phyloP scores from a whole-genome alignment of 2,329 filamentous ascomycete genomes.

The Berkeleyomyces rouxiae region DNA sequence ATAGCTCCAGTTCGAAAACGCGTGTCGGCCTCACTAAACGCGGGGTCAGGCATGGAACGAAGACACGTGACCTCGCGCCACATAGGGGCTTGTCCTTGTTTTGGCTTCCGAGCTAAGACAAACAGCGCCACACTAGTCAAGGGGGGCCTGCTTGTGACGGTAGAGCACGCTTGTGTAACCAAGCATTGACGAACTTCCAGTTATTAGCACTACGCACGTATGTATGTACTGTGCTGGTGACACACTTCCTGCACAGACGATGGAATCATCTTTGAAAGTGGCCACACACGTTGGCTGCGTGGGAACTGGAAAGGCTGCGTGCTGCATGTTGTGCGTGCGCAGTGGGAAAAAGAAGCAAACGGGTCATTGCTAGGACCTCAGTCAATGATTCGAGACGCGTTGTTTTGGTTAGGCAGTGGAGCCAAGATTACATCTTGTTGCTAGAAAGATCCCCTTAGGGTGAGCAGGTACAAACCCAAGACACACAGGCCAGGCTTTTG shows the following conservation, averaged over 20 bases:
- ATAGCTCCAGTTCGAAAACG: neutral
- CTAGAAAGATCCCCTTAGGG: no score
- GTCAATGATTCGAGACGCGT: no score
- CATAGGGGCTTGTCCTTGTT: neutral
- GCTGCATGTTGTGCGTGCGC: no score
- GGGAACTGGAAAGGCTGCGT: no score
- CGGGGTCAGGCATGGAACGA: neutral
- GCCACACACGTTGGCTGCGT: neutral
- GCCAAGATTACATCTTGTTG: no score
- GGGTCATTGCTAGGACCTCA: no score
- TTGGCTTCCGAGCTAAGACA: neutral
- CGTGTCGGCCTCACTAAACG: neutral
- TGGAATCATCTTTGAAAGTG: neutral
- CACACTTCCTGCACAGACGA: neutral
- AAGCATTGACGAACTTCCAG: neutral
- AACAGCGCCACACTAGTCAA: neutral
- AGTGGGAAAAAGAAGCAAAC: neutral
- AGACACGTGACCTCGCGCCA: neutral
- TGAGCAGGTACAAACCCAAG: no score
- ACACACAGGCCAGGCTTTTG: no score
- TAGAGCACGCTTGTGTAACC: neutral
- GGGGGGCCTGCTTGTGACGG: neutral
- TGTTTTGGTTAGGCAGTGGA: no score
- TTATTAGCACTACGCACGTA: neutral
- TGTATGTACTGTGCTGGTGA: neutral